Evolutionary conservation across 495 filamentous ascomycete species (phyloP), one percentile per base, ranked within the genome.

Genomic region (Trichoderma asperelloides): DNA sequence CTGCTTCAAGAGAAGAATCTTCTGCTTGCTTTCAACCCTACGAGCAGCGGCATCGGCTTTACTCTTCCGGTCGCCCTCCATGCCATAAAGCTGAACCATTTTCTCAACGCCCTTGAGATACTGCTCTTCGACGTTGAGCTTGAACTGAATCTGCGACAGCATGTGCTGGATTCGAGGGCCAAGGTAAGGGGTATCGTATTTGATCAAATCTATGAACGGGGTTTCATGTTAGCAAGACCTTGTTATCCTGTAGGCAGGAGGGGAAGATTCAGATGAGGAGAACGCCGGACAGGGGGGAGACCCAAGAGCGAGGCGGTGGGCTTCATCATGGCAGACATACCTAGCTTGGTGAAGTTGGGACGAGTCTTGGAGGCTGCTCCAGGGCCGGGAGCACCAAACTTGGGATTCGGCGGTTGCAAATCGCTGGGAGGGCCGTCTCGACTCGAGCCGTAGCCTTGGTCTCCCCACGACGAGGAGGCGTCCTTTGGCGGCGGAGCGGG

Each of bases 51-150:
- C 96, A 79, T 99, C 95, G 64, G 89, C 86, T 71, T 88, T 91
- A 78, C 93, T 97, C 80, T 96, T 97, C 68, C 92, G 87, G 73
- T 99, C 95, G n/a, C 95, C 94, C 77, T 98, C 95, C 80, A 98
- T 93, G 76, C 95, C 89, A 74, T 99, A 99, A 55, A 98, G 83
- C 75, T 93, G 91, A 51, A 96, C 91, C 96, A 99, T 99, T 82
- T 99, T 99, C 78, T 99, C 96, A 70, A 99, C 94, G 68, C 95
- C 95, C 69, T 96, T 96, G 71, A 98, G 95, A 79, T 99, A 99
- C 78, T 99, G 95, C 74, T 97, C 96, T 79, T 99, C 95, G 45
- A 99, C 96, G 72, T 94, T 98, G 62, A 98, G 81, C 79, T 99
- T 99, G 79, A 99, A 99, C 78, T 97, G 93, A 68, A 99, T 86